phyloP scores from a whole-genome alignment of 2,329 filamentous ascomycete species.

The Helicocarpus griseus region DNA sequence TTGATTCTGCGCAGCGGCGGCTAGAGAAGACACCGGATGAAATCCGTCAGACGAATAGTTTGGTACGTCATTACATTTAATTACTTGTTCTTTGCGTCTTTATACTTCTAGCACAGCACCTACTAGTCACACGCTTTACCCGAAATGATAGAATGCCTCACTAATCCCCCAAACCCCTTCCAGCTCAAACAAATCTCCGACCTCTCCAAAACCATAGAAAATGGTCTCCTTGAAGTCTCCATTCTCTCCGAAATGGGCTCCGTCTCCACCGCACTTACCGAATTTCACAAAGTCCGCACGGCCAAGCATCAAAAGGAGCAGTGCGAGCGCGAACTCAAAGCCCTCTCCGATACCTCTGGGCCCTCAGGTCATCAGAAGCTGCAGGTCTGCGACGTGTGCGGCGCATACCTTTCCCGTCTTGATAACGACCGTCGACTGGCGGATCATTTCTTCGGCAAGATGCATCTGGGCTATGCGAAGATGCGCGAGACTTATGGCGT shows the following conservation, averaged over 20 bases:
- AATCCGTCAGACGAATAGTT: conserved; percentile 83
- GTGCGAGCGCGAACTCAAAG: conserved; percentile 78
- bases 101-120: neutral
- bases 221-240: conserved; percentile 74
- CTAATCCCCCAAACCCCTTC: neutral
- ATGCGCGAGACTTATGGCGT: conserved; percentile 90
- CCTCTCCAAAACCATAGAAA: conserved; percentile 65
- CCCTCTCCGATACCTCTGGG: conserved; percentile 80
- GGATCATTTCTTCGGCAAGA: conserved; percentile 98
- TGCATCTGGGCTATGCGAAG: conserved; percentile 95
- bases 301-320: conserved; percentile 74
- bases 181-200: conserved; percentile 77
- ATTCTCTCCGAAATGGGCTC: conserved; percentile 73
- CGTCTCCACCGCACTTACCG: conserved; percentile 73
- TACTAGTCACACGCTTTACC: neutral
- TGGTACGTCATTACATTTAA: conserved; percentile 40
- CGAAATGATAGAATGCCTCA: neutral
- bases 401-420: conserved; percentile 80
- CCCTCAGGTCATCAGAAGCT: conserved; percentile 95
- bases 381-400: conserved; percentile 97
- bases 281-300: conserved; percentile 76
- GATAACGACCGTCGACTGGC: conserved; percentile 91
- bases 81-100: neutral
- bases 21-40: conserved; percentile 97
- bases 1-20: conserved; percentile 78